Conservation (phyloP, 495 filamentous ascomycete genomes). For the Massariosphaeria phaeospora region DNA sequence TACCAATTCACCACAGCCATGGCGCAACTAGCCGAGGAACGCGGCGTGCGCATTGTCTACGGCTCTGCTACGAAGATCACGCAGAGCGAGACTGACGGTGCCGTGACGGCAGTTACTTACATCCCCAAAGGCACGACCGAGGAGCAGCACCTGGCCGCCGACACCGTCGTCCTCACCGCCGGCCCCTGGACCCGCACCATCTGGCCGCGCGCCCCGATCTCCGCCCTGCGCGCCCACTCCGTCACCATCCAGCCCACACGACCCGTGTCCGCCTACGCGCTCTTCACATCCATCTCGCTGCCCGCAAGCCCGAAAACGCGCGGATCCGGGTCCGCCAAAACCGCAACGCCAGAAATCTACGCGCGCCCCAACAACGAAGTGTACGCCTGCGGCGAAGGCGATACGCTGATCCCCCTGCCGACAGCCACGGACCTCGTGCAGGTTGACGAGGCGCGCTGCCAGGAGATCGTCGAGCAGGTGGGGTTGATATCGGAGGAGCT, state of each 20-base stretch:
- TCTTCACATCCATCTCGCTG: conserved; percentile 86
- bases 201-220: conserved; percentile 70
- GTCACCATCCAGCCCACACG: conserved; percentile 72
- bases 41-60: conserved; percentile 65
- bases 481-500: conserved; percentile 70
- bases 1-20: conserved; percentile 88
- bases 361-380: conserved; percentile 82
- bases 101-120: conserved; percentile 69
- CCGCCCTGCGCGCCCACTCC: conserved; percentile 79
- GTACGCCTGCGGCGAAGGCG: conserved; percentile 91
- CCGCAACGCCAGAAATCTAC: conserved; percentile 87
- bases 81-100: conserved; percentile 40
- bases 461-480: conserved; percentile 83
- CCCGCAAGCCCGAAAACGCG: too few relatives aligned
- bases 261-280: conserved; percentile 76
- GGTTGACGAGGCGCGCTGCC: conserved; percentile 69
- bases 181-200: conserved; percentile 84
- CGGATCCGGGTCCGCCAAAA: conserved; percentile 27
- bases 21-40: conserved; percentile 69
- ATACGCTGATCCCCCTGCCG: conserved; percentile 69
- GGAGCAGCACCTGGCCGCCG: conserved; percentile 61
- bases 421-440: conserved; percentile 70
- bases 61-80: conserved; percentile 63
- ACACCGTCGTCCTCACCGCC: conserved; percentile 76
- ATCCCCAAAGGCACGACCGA: conserved; percentile 57